phyloP scores from a whole-genome alignment of 2,329 filamentous ascomycete genomes.

The Trichoderma gracile region DNA sequence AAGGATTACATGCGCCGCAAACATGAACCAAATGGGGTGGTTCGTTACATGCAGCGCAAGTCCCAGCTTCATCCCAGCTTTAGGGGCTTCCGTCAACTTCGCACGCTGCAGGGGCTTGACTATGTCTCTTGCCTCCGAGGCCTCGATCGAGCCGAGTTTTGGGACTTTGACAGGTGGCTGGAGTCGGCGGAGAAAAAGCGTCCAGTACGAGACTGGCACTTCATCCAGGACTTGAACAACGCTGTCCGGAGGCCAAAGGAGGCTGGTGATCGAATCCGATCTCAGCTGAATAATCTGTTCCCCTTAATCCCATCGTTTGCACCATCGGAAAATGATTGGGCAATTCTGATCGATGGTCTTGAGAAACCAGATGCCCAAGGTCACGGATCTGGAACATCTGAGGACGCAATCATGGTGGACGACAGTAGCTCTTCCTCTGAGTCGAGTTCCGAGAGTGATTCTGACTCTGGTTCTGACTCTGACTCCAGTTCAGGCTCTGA shows the following conservation, averaged over 20 bases:
- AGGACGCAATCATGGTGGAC: too few relatives aligned
- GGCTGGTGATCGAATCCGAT: neutral
- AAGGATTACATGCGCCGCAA: constrained; percentile 37
- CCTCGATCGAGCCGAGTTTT: constrained; percentile 43
- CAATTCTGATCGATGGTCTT: neutral
- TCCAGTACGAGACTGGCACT: constrained; percentile 36
- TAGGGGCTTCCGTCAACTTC: constrained; percentile 40
- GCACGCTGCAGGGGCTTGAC: constrained; percentile 48
- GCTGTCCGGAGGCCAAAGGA: constrained; percentile 31
- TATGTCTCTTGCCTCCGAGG: constrained; percentile 48
- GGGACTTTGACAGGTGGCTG: constrained; percentile 41
- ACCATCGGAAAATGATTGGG: constrained; percentile 26
- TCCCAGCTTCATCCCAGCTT: constrained; percentile 46
- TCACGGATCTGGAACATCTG: too few relatives aligned
- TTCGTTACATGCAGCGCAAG: constrained; percentile 32
- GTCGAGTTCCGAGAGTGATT: neutral
- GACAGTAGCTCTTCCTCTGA: neutral
- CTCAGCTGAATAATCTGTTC: constrained; percentile 31
- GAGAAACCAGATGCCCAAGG: neutral
- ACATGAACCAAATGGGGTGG: constrained; percentile 38
- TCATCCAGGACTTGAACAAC: constrained; percentile 35
- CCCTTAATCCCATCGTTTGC: constrained; percentile 27
- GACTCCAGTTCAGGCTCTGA: neutral
- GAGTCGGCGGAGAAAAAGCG: neutral
- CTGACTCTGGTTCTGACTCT: neutral